Percentiles rank a stretch among this genome's conserved stretches.
These are phyloP conservation scores for Phytophthora fragariae DNA, from an alignment of 352 stramenopile species.

Conservation along the genomic window DNA sequence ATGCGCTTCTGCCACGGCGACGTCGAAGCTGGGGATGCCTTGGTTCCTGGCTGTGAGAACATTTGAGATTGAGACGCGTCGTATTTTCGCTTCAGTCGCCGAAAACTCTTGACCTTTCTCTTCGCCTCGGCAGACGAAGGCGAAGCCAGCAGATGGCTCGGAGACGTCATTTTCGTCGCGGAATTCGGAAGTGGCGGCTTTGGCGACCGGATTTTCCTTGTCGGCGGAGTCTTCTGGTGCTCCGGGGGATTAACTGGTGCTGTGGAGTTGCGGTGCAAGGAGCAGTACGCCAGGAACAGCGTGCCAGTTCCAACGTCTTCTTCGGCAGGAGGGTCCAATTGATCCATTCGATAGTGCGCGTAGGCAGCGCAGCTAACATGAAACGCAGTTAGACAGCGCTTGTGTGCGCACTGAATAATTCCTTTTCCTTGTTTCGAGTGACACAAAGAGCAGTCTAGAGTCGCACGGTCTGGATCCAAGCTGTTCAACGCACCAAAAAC, in stretches of 20 bases:
- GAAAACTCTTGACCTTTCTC: conserved; percentile 74
- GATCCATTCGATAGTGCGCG: conserved; percentile 68
- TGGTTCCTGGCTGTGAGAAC: conserved; percentile 27
- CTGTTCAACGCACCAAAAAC: conserved; percentile 54
- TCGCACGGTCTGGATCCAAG: conserved; percentile 68
- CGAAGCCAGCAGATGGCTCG: conserved; percentile 61
- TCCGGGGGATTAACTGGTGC: conserved; percentile 12
- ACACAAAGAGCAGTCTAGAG: conserved; percentile 76
- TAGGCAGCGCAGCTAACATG: conserved; percentile 81
- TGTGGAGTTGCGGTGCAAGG: conserved; percentile 58
- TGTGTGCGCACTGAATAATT: conserved; percentile 83
- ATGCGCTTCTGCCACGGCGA: conserved; percentile 74
- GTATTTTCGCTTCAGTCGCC: conserved; percentile 77
- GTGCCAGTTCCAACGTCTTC: conserved; percentile 47
- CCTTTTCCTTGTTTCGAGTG: conserved; percentile 63
- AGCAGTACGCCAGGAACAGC: conserved; percentile 77
- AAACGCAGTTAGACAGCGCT: conserved; percentile 76
- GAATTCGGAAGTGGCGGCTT: conserved; percentile 28
- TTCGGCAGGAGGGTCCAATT: conserved; percentile 50
- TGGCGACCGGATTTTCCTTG: conserved; percentile 5
- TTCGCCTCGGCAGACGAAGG: conserved; percentile 50
- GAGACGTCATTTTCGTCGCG: conserved; percentile 38
- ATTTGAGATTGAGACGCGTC: conserved; percentile 53
- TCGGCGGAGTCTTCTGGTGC: conserved; percentile 15
- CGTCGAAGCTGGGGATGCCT: conserved; percentile 17